Evolutionary conservation across 805 yeast species (phyloP).

Genomic region (Wickerhamomyces mucosus): DNA sequence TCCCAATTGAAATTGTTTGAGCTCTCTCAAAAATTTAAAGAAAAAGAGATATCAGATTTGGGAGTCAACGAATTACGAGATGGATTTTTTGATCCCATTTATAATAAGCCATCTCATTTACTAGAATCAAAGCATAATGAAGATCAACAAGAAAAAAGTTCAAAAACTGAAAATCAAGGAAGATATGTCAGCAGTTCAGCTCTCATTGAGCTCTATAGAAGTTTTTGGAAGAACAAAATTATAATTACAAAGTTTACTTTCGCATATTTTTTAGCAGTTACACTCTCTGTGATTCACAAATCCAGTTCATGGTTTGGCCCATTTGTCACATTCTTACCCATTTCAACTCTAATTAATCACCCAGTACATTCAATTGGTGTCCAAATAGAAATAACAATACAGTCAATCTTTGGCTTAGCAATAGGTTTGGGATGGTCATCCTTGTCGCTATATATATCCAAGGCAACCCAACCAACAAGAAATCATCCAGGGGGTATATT

Average conservation of each 20-base stretch:
- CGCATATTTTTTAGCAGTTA: slow-evolving; percentile 30
- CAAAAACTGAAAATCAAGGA: not conserved
- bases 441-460: slow-evolving; percentile 32
- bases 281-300: slow-evolving; percentile 29
- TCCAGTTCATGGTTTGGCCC: slow-evolving; percentile 35
- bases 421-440: slow-evolving; percentile 37
- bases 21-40: slow-evolving; percentile 12
- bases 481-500: slow-evolving; percentile 37
- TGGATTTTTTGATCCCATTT: slow-evolving; percentile 40
- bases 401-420: slow-evolving; percentile 29
- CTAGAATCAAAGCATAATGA: slow-evolving; percentile 1
- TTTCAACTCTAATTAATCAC: slow-evolving; percentile 35
- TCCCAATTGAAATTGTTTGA: slow-evolving; percentile 25
- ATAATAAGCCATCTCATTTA: slow-evolving; percentile 20
- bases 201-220: slow-evolving; percentile 1
- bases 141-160: not conserved
- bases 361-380: slow-evolving; percentile 38
- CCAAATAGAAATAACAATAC: slow-evolving; percentile 34
- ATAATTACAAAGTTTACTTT: slow-evolving; percentile 15
- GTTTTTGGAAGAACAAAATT: not conserved
- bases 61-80: slow-evolving; percentile 36
- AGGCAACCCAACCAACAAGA: slow-evolving; percentile 29
- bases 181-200: not conserved
- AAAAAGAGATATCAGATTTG: slow-evolving; percentile 22
- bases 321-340: slow-evolving; percentile 30